These are phyloP conservation scores for Suhomyces choctaworum DNA, from an alignment of 1,139 yeast genomes.

Conservation along the genomic window DNA sequence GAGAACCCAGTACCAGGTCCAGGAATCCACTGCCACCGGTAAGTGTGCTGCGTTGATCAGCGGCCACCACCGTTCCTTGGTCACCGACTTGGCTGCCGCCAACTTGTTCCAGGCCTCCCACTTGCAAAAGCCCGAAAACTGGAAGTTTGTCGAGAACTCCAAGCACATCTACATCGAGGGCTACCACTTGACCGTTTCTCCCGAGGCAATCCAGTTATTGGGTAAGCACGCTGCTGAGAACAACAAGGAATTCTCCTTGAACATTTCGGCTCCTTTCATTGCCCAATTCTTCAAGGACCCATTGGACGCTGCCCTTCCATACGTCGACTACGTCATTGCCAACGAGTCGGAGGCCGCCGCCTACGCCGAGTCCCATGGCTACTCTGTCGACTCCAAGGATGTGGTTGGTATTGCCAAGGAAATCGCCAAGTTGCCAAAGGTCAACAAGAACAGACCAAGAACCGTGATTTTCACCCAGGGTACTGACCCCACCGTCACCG, in stretches of 20 bases:
- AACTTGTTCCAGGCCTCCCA: constrained; percentile 92
- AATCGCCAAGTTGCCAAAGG: constrained; percentile 79
- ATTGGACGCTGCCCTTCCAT: constrained; percentile 75
- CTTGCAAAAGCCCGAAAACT: constrained; percentile 84
- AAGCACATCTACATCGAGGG: constrained; percentile 92
- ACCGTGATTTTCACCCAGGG: constrained; percentile 93
- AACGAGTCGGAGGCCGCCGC: constrained; percentile 98
- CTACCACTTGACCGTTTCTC: constrained; percentile 96
- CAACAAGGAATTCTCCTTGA: constrained; percentile 81
- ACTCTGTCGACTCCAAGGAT: constrained; percentile 54
- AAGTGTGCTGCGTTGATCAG: constrained; percentile 96
- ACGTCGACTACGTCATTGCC: constrained; percentile 89
- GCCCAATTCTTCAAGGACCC: constrained; percentile 94
- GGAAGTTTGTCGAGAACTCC: constrained; percentile 82
- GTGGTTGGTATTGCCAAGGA: constrained; percentile 77
- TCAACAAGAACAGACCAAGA: constrained; percentile 68
- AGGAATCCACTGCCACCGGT: constrained; percentile 79
- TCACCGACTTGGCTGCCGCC: constrained; percentile 96
- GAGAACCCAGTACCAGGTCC: constrained; percentile 79
- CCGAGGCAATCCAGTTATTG: constrained; percentile 84
- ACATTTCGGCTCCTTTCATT: constrained; percentile 95
- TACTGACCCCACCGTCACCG: constrained; percentile 81
- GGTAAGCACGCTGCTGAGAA: constrained; percentile 89
- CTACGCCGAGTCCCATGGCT: constrained; percentile 81
- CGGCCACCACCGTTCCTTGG: constrained; percentile 87